phyloP scores from a whole-genome alignment of 2,329 filamentous ascomycete genomes.

The Pseudogymnoascus sp. region DNA sequence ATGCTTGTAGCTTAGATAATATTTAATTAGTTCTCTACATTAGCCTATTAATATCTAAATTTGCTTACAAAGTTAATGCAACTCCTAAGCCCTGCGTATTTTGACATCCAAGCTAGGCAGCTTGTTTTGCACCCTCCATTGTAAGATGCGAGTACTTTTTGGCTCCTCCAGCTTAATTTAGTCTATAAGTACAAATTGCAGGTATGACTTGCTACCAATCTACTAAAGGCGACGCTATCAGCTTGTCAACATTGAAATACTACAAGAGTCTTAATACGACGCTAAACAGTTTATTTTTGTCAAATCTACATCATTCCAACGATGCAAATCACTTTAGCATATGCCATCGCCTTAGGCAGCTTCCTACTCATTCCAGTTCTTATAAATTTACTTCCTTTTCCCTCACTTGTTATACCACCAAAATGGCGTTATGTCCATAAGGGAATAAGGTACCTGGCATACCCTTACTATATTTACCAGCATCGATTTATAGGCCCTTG shows the following conservation, averaged over 20 bases:
- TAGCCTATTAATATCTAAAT: slow-evolving; percentile 2
- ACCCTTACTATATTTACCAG: slow-evolving; percentile 14
- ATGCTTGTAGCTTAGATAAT: neutral
- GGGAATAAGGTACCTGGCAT: slow-evolving; percentile 12
- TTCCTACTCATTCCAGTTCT: slow-evolving; percentile 12
- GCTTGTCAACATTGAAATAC: neutral
- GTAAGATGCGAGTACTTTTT: neutral
- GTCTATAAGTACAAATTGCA: neutral
- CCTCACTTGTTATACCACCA: slow-evolving; percentile 9
- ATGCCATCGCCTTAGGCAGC: slow-evolving; percentile 14
- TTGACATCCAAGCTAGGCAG: neutral
- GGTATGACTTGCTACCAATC: neutral
- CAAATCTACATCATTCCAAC: neutral
- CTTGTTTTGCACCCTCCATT: neutral
- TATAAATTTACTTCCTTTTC: slow-evolving; percentile 11
- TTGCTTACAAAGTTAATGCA: neutral
- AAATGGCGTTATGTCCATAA: slow-evolving; percentile 8
- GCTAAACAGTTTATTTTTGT: neutral
- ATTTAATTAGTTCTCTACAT: neutral
- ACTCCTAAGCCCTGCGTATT: too few relatives aligned
- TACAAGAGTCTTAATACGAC: too few relatives aligned
- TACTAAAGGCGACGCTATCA: neutral
- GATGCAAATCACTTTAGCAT: slow-evolving; percentile 16
- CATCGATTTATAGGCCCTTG: slow-evolving; percentile 14
- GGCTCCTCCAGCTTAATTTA: neutral